Conservation (phyloP, 2,329 filamentous ascomycete species). For the Claviceps maximensis region DNA sequence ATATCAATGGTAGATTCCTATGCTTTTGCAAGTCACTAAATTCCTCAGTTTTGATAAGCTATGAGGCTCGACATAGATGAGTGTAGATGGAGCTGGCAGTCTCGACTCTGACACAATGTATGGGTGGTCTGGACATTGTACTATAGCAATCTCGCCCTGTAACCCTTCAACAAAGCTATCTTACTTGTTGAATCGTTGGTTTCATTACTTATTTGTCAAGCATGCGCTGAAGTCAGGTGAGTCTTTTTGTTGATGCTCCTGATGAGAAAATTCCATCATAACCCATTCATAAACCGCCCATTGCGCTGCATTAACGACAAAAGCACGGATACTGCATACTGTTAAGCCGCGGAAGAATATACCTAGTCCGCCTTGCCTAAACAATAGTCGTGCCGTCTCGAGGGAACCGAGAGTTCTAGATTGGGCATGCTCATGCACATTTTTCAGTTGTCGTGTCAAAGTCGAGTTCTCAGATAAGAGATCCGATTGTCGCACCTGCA, state of each 20-base stretch:
- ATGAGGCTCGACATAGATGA: too few species aligned
- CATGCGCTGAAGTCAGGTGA: neutral
- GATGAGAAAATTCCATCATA: constrained; percentile 34
- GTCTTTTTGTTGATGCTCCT: neutral
- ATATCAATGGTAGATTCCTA: too few species aligned
- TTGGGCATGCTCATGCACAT: neutral
- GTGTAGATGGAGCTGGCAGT: too few species aligned
- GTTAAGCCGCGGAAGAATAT: constrained; percentile 64
- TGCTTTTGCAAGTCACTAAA: too few species aligned
- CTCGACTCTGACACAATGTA: too few species aligned
- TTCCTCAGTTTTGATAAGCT: too few species aligned
- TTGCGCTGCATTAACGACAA: constrained; percentile 85
- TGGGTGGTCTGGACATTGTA: too few species aligned
- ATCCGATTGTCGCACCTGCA: constrained; percentile 57
- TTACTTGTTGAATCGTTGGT: too few species aligned
- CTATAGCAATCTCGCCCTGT: too few species aligned
- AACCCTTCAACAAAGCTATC: too few species aligned
- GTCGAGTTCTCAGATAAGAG: neutral
- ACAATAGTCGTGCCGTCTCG: constrained; percentile 52
- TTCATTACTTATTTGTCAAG: neutral
- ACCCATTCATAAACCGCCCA: constrained; percentile 89
- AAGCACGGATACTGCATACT: constrained; percentile 74
- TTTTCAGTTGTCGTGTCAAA: neutral
- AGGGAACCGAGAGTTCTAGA: constrained; percentile 35
- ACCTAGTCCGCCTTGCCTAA: constrained; percentile 44